Percentiles rank a stretch among this genome's conserved stretches.
These are phyloP conservation scores for Aurinia saxatilis DNA, from an alignment of 345 rosid species.

Conservation along the genomic window DNA sequence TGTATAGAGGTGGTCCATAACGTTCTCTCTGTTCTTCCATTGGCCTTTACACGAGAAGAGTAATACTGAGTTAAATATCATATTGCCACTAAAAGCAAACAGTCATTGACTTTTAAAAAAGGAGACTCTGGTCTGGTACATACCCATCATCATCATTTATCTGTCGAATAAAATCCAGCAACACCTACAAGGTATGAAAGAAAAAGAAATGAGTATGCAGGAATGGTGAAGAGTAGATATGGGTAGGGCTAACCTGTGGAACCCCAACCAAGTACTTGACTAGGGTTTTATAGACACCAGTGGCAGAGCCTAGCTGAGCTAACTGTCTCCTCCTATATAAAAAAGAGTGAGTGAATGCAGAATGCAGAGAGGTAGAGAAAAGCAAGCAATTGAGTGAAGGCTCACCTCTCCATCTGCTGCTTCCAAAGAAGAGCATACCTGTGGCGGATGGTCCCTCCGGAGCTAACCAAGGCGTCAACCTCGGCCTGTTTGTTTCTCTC, in stretches of 20 bases:
- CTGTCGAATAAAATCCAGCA: slow-evolving; percentile 85
- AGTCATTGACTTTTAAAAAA: neutral
- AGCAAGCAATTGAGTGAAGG: slow-evolving; percentile 7
- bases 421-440: slow-evolving; percentile 82
- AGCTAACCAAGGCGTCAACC: slow-evolving; percentile 69
- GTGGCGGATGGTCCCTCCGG: slow-evolving; percentile 77
- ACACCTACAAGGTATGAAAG: slow-evolving; percentile 50
- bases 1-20: slow-evolving; percentile 88
- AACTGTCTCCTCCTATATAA: slow-evolving; percentile 77
- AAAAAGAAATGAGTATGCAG: slow-evolving; percentile 11
- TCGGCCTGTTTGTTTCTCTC: slow-evolving; percentile 97
- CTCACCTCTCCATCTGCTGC: slow-evolving; percentile 95
- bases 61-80: slow-evolving; percentile 11
- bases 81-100: slow-evolving; percentile 1
- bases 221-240: neutral
- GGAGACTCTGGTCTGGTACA: slow-evolving; percentile 13
- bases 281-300: slow-evolving; percentile 97
- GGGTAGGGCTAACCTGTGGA: slow-evolving; percentile 74
- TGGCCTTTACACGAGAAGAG: slow-evolving; percentile 49
- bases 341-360: slow-evolving; percentile 4
- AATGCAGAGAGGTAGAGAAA: neutral
- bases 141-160: slow-evolving; percentile 98
- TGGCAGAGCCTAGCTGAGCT: slow-evolving; percentile 94
- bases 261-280: slow-evolving; percentile 98
- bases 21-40: slow-evolving; percentile 99